phyloP scores from a whole-genome alignment of 1,284 basidiomycete species.

The Rugiboletus extremiorientalis region DNA sequence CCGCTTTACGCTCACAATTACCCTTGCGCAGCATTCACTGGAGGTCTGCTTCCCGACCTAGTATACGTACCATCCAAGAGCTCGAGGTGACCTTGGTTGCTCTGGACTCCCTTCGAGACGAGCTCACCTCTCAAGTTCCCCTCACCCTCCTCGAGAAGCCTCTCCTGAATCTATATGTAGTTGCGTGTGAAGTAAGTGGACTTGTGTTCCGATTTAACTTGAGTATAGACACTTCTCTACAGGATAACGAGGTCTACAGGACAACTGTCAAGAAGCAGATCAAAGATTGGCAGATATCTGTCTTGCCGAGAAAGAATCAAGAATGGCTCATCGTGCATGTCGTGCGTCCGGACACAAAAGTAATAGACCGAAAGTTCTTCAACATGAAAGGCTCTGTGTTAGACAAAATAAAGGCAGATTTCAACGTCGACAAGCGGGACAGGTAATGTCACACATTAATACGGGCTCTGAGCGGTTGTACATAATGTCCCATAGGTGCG shows the following conservation, averaged over 20 bases:
- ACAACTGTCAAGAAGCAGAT: conserved; percentile 79
- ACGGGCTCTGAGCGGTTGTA: conserved; percentile 15
- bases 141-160: conserved; percentile 83
- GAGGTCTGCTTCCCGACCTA: conserved; percentile 71
- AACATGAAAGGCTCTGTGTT: conserved; percentile 81
- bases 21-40: conserved; percentile 90
- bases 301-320: conserved; percentile 73
- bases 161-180: conserved; percentile 82
- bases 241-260: conserved; percentile 89
- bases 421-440: conserved; percentile 88
- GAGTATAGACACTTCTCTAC: conserved; percentile 3
- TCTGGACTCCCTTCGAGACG: conserved; percentile 70
- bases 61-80: conserved; percentile 83
- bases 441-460: conserved; percentile 49
- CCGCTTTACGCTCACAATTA: conserved; percentile 68
- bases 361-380: conserved; percentile 67
- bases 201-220: neutral
- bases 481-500: conserved; percentile 54
- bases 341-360: conserved; percentile 64
- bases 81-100: conserved; percentile 75
- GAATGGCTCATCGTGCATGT: conserved; percentile 91
- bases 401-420: conserved; percentile 92
- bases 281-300: conserved; percentile 82
- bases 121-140: conserved; percentile 75
- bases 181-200: conserved; percentile 77